Conservation (phyloP, 148 eudicot species). For the Vaccinium vitisidaea region DNA sequence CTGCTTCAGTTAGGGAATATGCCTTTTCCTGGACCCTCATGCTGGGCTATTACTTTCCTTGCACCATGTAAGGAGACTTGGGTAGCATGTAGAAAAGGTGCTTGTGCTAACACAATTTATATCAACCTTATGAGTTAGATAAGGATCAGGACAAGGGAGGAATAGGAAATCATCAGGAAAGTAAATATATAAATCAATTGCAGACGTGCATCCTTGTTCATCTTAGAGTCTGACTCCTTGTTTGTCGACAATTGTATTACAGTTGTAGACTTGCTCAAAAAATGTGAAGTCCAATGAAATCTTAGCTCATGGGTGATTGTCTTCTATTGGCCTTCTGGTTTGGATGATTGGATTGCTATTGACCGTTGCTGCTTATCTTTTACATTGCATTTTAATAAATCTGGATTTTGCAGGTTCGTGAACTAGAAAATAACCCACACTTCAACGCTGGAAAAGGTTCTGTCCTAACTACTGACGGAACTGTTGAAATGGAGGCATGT, state of each 20-base stretch:
- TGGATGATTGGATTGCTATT: not conserved
- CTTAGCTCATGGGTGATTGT: not conserved
- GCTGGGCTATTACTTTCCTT: not conserved
- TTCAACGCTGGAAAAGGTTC: conserved; percentile 95
- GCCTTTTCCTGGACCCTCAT: not conserved
- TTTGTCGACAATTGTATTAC: not conserved
- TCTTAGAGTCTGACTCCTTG: not conserved
- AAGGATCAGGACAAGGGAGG: not conserved
- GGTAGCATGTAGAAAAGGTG: not conserved
- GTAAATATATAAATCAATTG: not conserved
- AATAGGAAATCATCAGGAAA: not conserved
- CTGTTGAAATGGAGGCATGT: conserved; percentile 95
- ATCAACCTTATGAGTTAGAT: not conserved
- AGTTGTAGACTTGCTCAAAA: not conserved
- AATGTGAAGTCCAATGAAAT: not conserved
- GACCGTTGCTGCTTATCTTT: conserved; percentile 2
- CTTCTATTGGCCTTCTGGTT: not conserved
- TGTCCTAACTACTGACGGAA: conserved; percentile 61
- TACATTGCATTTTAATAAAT: not conserved
- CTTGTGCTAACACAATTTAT: not conserved
- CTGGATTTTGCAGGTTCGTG: conserved; percentile 66
- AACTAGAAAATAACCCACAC: conserved; percentile 68
- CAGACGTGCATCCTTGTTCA: not conserved
- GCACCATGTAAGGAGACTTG: not conserved
- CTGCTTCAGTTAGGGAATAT: not conserved